These are phyloP conservation scores for Hymenoscyphus infarciens DNA, from an alignment of 2,329 filamentous ascomycete genomes.

Conservation along the genomic window DNA sequence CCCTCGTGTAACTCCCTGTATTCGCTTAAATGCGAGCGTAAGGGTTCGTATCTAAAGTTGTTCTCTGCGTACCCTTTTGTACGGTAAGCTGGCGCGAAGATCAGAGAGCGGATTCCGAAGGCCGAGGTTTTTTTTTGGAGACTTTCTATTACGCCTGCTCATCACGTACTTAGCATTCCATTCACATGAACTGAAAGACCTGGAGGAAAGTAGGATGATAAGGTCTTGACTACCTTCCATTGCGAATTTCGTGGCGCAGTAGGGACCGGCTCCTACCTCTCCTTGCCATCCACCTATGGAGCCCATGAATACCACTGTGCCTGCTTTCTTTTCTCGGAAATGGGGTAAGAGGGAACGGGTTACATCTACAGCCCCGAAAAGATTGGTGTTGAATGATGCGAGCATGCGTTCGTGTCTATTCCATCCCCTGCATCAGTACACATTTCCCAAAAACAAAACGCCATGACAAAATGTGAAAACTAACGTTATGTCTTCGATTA, in stretches of 20 bases:
- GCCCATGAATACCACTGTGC: slow-evolving; percentile 32
- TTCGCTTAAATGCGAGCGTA: slow-evolving; percentile 23
- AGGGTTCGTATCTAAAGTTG: slow-evolving; percentile 30
- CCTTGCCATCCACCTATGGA: slow-evolving; percentile 14
- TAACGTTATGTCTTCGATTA: slow-evolving; percentile 32
- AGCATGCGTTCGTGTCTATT: slow-evolving; percentile 15
- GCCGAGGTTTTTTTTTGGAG: slow-evolving; percentile 9
- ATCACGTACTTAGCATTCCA: no score
- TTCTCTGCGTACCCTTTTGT: slow-evolving; percentile 40
- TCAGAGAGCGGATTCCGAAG: slow-evolving; percentile 9
- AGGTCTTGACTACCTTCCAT: no score
- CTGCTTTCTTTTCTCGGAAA: slow-evolving; percentile 41
- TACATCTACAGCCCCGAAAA: slow-evolving; percentile 49
- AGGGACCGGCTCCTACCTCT: slow-evolving; percentile 11
- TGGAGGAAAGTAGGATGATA: no score
- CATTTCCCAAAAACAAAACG: not conserved
- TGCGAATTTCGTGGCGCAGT: slow-evolving; percentile 18
- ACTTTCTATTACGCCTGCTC: slow-evolving; percentile 11
- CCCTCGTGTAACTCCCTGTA: slow-evolving; percentile 24
- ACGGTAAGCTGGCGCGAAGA: slow-evolving; percentile 49
- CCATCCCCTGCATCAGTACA: not conserved
- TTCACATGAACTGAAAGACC: no score
- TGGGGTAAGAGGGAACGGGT: slow-evolving; percentile 46
- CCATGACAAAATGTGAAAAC: not conserved
- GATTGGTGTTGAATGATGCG: slow-evolving; percentile 47